Percentiles rank a stretch among this genome's conserved stretches.
Evolutionary conservation across 345 rosid genomes (phyloP).

Genomic region (Salix brachista): DNA sequence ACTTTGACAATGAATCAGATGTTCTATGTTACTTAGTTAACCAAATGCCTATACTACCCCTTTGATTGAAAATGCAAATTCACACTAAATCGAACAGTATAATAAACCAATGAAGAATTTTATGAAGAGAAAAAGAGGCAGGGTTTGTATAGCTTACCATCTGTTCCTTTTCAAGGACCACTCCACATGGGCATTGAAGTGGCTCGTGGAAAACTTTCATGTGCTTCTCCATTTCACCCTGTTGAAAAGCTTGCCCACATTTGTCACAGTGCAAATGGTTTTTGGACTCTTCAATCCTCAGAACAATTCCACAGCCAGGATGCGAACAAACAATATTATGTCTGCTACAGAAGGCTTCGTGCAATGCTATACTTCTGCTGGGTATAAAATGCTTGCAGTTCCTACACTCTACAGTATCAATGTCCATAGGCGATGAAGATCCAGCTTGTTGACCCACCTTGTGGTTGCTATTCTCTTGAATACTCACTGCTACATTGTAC

Average conservation of each 20-base stretch:
- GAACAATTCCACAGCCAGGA: slow-evolving; percentile 69
- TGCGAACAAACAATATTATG: slow-evolving; percentile 71
- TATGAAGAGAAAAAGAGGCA: not conserved
- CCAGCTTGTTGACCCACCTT: slow-evolving; percentile 56
- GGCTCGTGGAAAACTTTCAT: slow-evolving; percentile 90
- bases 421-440: slow-evolving; percentile 52
- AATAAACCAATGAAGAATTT: not conserved
- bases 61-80: not conserved
- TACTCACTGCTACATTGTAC: slow-evolving; percentile 47
- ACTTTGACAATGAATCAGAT: not conserved
- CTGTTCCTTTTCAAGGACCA: slow-evolving; percentile 70
- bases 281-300: slow-evolving; percentile 68
- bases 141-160: slow-evolving; percentile 52
- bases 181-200: slow-evolving; percentile 71
- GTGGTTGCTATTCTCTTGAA: slow-evolving; percentile 41
- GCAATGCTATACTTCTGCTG: slow-evolving; percentile 69
- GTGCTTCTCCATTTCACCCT: slow-evolving; percentile 83
- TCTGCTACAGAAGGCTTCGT: slow-evolving; percentile 82
- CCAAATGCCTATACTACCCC: not conserved
- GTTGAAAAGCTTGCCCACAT: slow-evolving; percentile 80
- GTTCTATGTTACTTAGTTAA: not conserved
- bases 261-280: slow-evolving; percentile 76
- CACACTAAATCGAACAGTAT: not conserved
- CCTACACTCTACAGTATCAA: slow-evolving; percentile 72
- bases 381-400: slow-evolving; percentile 88